These are phyloP conservation scores for Leishmania aethiopica DNA, from an alignment of 208 protist genomes.

Conservation along the genomic window DNA sequence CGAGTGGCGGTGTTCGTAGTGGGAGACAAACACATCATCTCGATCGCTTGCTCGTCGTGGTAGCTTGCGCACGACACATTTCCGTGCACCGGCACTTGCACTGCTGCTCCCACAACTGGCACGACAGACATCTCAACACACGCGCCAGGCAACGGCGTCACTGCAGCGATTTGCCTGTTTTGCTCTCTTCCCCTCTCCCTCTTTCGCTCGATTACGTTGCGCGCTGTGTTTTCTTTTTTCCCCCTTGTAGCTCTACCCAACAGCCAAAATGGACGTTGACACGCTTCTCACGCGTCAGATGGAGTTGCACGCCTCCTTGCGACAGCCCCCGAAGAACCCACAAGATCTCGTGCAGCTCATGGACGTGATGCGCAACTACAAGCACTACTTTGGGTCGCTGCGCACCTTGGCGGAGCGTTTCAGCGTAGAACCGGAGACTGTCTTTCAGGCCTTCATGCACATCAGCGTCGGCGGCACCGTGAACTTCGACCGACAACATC, in stretches of 20 bases:
- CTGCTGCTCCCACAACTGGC: not conserved
- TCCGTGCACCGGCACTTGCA: not conserved
- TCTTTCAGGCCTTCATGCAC: conserved; percentile 90
- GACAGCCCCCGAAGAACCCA: conserved; percentile 65
- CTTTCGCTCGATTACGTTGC: not conserved
- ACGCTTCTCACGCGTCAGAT: conserved; percentile 86
- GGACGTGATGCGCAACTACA: conserved; percentile 62
- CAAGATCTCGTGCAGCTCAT: conserved; percentile 66
- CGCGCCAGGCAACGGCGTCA: too few relatives aligned
- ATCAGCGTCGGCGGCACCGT: conserved; percentile 77
- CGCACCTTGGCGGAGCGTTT: conserved; percentile 44
- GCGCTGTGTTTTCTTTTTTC: not conserved
- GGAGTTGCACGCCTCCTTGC: conserved; percentile 85
- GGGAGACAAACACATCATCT: not conserved
- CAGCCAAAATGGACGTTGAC: conserved; percentile 56
- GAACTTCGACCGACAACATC: conserved; percentile 80
- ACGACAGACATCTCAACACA: not conserved
- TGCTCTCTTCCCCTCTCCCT: not conserved
- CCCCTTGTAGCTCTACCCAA: not conserved
- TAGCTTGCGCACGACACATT: not conserved
- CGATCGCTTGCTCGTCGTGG: not conserved
- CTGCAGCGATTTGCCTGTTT: not conserved
- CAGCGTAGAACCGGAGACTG: conserved; percentile 46
- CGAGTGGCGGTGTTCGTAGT: too few relatives aligned
- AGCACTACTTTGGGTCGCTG: conserved; percentile 64